Percentiles rank a stretch among this genome's conserved stretches.
These are phyloP conservation scores for Sclerotinia subarctica DNA, from an alignment of 2,329 filamentous ascomycete genomes.

Conservation along the genomic window DNA sequence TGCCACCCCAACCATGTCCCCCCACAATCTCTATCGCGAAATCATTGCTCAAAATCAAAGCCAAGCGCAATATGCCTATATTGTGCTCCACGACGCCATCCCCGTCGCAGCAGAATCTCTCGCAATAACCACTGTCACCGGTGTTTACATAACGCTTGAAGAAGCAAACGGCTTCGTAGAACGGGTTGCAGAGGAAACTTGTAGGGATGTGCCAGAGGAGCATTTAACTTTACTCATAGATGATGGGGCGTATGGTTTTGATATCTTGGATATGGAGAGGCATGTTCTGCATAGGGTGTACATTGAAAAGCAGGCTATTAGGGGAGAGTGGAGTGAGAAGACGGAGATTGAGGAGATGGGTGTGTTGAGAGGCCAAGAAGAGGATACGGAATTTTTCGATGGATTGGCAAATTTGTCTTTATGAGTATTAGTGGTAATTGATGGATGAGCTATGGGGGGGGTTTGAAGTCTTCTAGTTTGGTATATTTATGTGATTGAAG, in stretches of 20 bases:
- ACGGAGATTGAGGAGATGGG: background rate
- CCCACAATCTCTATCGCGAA: background rate
- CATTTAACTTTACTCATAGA: background rate
- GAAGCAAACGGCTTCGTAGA: conserved; percentile 9
- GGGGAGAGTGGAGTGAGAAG: conserved; percentile 4
- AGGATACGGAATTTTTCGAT: background rate
- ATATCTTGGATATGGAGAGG: conserved; percentile 1
- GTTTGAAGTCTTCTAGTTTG: background rate
- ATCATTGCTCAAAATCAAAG: background rate
- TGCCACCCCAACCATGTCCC: background rate
- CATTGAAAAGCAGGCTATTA: background rate
- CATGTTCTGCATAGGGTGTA: conserved; percentile 1
- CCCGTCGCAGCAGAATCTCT: conserved; percentile 6
- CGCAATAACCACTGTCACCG: background rate
- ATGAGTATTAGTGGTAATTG: background rate
- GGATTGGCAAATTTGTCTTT: conserved; percentile 5
- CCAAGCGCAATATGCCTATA: background rate
- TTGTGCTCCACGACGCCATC: background rate
- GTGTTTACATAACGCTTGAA: background rate
- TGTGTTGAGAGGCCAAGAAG: background rate
- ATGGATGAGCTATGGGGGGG: too few species aligned
- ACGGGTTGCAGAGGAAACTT: background rate
- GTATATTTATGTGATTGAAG: background rate
- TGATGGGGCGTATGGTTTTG: conserved; percentile 1
- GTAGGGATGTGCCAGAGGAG: background rate